Evolutionary conservation across 169 alveolate genomes (phyloP).

Genomic region (Babesia bovis): DNA sequence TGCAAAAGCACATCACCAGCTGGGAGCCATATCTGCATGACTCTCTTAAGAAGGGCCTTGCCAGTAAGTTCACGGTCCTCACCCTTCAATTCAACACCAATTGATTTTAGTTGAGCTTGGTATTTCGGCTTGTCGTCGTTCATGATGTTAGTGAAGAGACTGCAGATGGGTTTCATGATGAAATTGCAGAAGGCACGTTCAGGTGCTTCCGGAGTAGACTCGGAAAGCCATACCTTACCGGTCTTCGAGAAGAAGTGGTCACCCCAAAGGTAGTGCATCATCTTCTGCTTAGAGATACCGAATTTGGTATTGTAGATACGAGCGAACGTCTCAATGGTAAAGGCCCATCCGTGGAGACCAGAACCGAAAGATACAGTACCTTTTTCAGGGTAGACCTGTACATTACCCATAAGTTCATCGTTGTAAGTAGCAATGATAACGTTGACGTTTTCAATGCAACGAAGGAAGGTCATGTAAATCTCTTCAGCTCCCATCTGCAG

Average conservation of each 20-base stretch:
- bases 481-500: conserved; percentile 97
- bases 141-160: conserved; percentile 90
- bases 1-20: conserved; percentile 98
- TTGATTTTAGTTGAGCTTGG: conserved; percentile 88
- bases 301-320: conserved; percentile 94
- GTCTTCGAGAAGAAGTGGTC: conserved; percentile 96
- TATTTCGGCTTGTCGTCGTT: conserved; percentile 93
- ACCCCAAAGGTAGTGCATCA: conserved; percentile 98
- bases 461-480: conserved; percentile 94
- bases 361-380: conserved; percentile 99
- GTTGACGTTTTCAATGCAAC: conserved; percentile 96
- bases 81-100: conserved; percentile 92
- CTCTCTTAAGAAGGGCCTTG: conserved; percentile 95
- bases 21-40: conserved; percentile 98
- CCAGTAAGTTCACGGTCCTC: conserved; percentile 95
- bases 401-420: conserved; percentile 94
- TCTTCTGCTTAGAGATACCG: conserved; percentile 91
- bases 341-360: conserved; percentile 99
- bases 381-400: conserved; percentile 93
- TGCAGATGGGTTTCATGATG: conserved; percentile 98
- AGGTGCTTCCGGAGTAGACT: conserved; percentile 80
- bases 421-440: conserved; percentile 96
- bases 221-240: conserved; percentile 93
- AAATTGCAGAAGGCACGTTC: conserved; percentile 96
- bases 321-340: conserved; percentile 95